Evolutionary conservation across 2,329 filamentous ascomycete species (phyloP).

Genomic region (Colletotrichum sp.): DNA sequence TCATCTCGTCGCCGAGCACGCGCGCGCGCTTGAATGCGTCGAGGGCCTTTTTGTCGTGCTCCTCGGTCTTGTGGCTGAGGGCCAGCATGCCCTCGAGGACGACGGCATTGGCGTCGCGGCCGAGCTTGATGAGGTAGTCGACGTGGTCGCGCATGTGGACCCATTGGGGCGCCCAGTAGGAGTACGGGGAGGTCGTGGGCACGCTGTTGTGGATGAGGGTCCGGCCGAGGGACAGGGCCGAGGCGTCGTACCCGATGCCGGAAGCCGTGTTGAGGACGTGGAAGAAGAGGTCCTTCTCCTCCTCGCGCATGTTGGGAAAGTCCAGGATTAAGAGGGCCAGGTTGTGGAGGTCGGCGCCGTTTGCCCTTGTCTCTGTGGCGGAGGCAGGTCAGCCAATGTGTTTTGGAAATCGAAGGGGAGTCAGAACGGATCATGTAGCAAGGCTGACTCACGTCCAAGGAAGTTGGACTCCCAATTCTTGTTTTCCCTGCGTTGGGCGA

Average conservation of each 20-base stretch:
- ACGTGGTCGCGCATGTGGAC: constrained; percentile 31
- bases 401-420: background rate
- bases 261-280: constrained; percentile 37
- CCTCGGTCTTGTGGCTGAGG: background rate
- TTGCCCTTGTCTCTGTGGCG: background rate
- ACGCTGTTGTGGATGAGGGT: background rate
- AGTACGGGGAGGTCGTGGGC: background rate
- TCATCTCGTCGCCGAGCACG: background rate
- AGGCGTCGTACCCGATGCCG: constrained; percentile 30
- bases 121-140: constrained; percentile 31
- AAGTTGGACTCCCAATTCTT: background rate
- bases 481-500: background rate
- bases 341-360: background rate
- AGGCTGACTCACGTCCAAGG: background rate
- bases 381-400: background rate
- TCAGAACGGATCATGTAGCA: background rate
- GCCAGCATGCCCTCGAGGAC: constrained; percentile 30
- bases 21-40: constrained; percentile 2
- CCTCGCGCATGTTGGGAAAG: background rate
- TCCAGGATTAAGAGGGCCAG: background rate
- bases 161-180: constrained; percentile 19
- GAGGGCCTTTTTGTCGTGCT: background rate
- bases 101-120: constrained; percentile 39
- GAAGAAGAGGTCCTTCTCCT: background rate
- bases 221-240: constrained; percentile 28